A percentile compares a stretch with the other conserved stretches of the same genome.
Evolutionary conservation across 75 land plant species (phyloP).

Genomic region (Sequoiadendron giganteum): DNA sequence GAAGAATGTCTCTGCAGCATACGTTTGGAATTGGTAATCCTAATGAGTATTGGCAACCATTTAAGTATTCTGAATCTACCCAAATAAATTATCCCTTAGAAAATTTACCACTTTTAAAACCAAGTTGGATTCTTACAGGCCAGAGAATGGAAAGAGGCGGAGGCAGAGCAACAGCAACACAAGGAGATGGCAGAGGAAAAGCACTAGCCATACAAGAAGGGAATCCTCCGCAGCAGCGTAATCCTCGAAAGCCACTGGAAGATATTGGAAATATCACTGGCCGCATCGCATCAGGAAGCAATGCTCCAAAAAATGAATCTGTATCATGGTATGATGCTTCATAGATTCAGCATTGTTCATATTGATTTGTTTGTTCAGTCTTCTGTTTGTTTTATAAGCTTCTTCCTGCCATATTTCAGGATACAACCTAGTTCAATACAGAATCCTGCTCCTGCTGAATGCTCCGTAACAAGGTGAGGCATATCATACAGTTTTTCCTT

Average conservation of each 20-base stretch:
- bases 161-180: not conserved
- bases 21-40: too few relatives aligned
- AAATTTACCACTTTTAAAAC: not conserved
- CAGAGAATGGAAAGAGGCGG: not conserved
- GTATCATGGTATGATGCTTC: not conserved
- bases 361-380: not conserved
- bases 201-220: not conserved
- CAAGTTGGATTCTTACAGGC: not conserved
- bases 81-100: not conserved
- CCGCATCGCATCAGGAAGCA: too few relatives aligned
- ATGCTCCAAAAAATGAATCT: too few relatives aligned
- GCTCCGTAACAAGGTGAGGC: not conserved
- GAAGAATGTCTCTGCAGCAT: too few relatives aligned
- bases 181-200: not conserved
- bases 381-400: not conserved
- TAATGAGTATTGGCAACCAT: too few relatives aligned
- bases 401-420: not conserved
- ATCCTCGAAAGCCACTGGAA: not conserved
- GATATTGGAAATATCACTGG: slow-evolving; percentile 12
- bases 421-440: not conserved
- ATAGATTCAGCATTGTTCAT: not conserved
- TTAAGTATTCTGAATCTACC: not conserved
- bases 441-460: not conserved
- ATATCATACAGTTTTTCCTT: not conserved
- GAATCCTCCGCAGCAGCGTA: not conserved